Conservation (phyloP, 352 stramenopile genomes). For the Globisporangium carolinianum region DNA sequence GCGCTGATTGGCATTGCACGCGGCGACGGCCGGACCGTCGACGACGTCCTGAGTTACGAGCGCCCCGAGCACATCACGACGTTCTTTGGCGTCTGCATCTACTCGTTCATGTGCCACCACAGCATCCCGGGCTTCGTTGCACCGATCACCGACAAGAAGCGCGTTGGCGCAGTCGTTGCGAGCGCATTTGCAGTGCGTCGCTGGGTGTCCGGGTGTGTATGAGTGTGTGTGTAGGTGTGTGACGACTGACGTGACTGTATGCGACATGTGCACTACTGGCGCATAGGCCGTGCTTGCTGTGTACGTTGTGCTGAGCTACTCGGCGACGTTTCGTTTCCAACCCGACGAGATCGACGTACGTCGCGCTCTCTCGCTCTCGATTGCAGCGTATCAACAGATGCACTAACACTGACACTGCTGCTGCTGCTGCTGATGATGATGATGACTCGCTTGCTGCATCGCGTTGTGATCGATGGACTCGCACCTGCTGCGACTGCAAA, state of each 20-base stretch:
- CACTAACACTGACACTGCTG: not conserved
- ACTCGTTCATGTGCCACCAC: constrained; percentile 90
- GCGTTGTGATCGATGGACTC: not conserved
- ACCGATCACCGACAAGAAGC: constrained; percentile 76
- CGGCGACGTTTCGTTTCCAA: constrained; percentile 74
- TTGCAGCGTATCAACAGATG: not conserved
- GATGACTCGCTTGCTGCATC: too few relatives aligned
- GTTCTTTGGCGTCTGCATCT: constrained; percentile 86
- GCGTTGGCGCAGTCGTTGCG: constrained; percentile 56
- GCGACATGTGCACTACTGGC: not conserved
- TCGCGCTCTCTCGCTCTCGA: not conserved
- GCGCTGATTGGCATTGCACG: constrained; percentile 60
- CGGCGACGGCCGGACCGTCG: constrained; percentile 47
- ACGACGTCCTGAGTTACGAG: constrained; percentile 70
- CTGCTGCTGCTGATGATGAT: too few relatives aligned
- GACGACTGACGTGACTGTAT: too few relatives aligned
- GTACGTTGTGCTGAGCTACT: constrained; percentile 73
- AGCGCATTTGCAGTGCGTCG: constrained; percentile 57
- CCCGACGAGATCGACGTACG: constrained; percentile 72
- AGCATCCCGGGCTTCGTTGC: constrained; percentile 79
- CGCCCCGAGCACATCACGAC: constrained; percentile 63
- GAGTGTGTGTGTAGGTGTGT: not conserved
- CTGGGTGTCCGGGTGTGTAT: constrained; percentile 6
- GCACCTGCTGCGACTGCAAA: too few relatives aligned
- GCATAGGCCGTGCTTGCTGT: constrained; percentile 63